Evolutionary conservation across 2,329 filamentous ascomycete species (phyloP).

Genomic region (Aspergillus terreus): DNA sequence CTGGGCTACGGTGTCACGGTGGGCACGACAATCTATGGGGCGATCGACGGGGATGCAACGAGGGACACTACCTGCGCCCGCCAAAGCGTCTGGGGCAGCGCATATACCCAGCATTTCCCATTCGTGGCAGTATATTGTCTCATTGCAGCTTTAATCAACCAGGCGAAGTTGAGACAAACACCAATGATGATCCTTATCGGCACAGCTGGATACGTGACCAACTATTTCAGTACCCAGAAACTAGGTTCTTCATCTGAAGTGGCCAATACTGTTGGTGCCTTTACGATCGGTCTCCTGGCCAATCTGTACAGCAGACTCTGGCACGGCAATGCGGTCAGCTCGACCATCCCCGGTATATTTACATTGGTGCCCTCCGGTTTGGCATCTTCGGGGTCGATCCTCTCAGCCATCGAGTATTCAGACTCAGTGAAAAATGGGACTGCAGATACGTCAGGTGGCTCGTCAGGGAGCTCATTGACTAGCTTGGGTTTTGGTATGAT

Average conservation of each 20-base stretch:
- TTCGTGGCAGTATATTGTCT: constrained; percentile 72
- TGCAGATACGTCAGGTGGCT: constrained; percentile 3
- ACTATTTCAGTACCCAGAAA: constrained; percentile 48
- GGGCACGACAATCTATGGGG: constrained; percentile 58
- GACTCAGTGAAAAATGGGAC: constrained; percentile 44
- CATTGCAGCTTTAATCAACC: constrained; percentile 72
- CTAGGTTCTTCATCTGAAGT: constrained; percentile 64
- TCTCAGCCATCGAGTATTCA: constrained; percentile 53
- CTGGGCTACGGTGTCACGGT: constrained; percentile 69
- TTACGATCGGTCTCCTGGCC: constrained; percentile 70
- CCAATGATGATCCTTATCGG: constrained; percentile 71
- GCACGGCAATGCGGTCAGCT: constrained; percentile 75
- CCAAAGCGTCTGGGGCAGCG: constrained; percentile 46
- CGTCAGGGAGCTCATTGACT: constrained; percentile 17
- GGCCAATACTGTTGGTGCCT: constrained; percentile 70
- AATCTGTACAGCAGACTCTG: constrained; percentile 69
- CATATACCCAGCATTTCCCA: constrained; percentile 55
- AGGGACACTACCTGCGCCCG: constrained; percentile 40
- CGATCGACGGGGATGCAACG: constrained; percentile 53
- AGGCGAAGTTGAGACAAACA: constrained; percentile 71
- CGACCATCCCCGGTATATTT: constrained; percentile 83
- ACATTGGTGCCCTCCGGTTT: constrained; percentile 59
- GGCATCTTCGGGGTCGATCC: constrained; percentile 52
- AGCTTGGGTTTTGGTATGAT: constrained; percentile 44
- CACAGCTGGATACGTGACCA: constrained; percentile 58